phyloP scores from a whole-genome alignment of 2,329 filamentous ascomycete genomes.

The Colletotrichum karsti region DNA sequence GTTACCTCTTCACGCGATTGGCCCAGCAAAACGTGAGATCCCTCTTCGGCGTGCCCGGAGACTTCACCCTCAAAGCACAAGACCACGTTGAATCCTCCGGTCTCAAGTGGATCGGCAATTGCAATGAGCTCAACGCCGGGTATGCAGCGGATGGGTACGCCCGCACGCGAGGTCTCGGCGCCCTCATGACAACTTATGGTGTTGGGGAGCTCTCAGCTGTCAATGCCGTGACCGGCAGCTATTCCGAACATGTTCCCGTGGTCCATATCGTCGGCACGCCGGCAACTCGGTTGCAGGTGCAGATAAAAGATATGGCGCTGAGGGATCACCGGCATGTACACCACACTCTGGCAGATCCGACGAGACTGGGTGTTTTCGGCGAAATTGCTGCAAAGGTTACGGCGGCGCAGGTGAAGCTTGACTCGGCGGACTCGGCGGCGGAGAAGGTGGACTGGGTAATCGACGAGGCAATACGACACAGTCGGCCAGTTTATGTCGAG shows the following conservation, averaged over 20 bases:
- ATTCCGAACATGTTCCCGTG: slow-evolving; percentile 62
- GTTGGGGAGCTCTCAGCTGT: slow-evolving; percentile 66
- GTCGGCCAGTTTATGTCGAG: slow-evolving; percentile 64
- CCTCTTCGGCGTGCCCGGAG: slow-evolving; percentile 59
- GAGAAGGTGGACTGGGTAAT: slow-evolving; percentile 60
- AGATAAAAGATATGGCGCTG: neutral
- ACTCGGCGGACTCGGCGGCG: slow-evolving; percentile 52
- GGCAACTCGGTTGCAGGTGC: slow-evolving; percentile 46
- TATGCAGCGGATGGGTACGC: slow-evolving; percentile 68
- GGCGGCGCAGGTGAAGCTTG: slow-evolving; percentile 54
- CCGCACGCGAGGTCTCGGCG: slow-evolving; percentile 57
- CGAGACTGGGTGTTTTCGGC: slow-evolving; percentile 45
- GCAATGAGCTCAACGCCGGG: slow-evolving; percentile 66
- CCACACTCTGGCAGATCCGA: neutral
- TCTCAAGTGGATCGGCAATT: slow-evolving; percentile 57
- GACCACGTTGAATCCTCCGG: slow-evolving; percentile 46
- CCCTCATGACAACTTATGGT: slow-evolving; percentile 66
- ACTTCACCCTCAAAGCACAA: slow-evolving; percentile 47
- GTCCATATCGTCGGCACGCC: slow-evolving; percentile 67
- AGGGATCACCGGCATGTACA: neutral
- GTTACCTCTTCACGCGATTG: slow-evolving; percentile 69
- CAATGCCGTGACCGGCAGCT: slow-evolving; percentile 67
- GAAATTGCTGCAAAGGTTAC: slow-evolving; percentile 59
- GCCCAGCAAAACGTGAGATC: slow-evolving; percentile 66
- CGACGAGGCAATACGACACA: slow-evolving; percentile 57